Base-by-base conservation (phyloP, 2,329 filamentous ascomycete species). In the Pseudopithomyces maydicus region DNA sequence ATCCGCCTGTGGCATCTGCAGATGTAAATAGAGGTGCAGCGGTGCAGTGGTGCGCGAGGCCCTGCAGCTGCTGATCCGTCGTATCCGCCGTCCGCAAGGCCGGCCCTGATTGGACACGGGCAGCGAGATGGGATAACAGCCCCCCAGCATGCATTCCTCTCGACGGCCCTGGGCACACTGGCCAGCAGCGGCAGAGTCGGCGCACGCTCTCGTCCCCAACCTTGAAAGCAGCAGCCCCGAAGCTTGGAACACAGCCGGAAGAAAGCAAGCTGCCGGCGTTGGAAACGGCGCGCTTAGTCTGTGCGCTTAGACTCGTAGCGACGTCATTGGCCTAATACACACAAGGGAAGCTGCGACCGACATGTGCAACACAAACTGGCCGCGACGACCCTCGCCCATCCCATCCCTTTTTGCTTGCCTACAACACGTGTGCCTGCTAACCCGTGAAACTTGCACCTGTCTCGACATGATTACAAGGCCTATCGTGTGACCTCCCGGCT, bases 321-420 rank as follows among this genome's bases (percentile, higher is more conserved):
- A 51, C 48, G 48, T 51, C 48, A 51, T 42, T 47, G 44, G 47
- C 12, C 46, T 49, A n/a, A 32, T 32, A 42, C 35, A 42, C 35
- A 17, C 35, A 50, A 50, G 23, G 47, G 38, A 41, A 33, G 48
- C 22, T 15, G 38, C 48, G 17, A 43, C 38, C 14, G 23, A 11
- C 4, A 23, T 42, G 38, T 35, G 38, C 48, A 33, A 43, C 48
- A 29, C 23, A 39, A 51, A 41, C 48, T 42, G 26, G 35, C 36
- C 33, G 32, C 22, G 23, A 42, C 48, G 47, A 32, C 38, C 17
- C 17, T 23, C 48, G 23, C 38, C 5, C 26, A 32, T 53, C 38
- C 5, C 26, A 32, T 53, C 41, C 29, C 41, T 20, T 41, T 39
- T 45, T 46, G 20, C 26, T 33, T 29, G 48, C 48, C 38, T n/a